Percentiles rank a stretch among this genome's conserved stretches.
These are phyloP conservation scores for Cephalotrichum gorgonifer DNA, from an alignment of 2,329 filamentous ascomycete species.

Conservation along the genomic window DNA sequence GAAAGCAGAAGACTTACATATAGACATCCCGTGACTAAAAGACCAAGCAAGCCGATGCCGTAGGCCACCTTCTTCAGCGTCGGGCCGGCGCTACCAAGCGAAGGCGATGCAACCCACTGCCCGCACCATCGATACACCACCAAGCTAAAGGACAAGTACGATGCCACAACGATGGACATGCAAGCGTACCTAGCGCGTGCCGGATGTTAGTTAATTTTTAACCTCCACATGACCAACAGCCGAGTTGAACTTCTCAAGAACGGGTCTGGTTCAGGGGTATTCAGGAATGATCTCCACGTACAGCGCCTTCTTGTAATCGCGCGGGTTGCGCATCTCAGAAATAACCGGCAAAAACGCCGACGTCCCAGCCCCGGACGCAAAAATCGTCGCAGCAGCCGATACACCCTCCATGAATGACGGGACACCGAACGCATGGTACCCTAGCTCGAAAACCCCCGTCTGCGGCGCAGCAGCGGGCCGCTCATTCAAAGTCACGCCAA, in stretches of 20 bases:
- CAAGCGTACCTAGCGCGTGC: conserved; percentile 5
- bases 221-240: conserved; percentile 8
- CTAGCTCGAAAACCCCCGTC: conserved; percentile 41
- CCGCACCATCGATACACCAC: conserved; percentile 21
- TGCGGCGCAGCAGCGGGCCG: conserved; percentile 46
- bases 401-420: conserved; percentile 46
- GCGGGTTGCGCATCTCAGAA: conserved; percentile 34
- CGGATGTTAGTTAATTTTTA: too few relatives aligned
- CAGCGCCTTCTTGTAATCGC: conserved; percentile 12
- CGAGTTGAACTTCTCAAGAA: too few relatives aligned
- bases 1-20: not conserved
- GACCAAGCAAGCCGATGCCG: conserved; percentile 13
- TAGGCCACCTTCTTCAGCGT: conserved; percentile 21
- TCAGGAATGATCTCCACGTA: too few relatives aligned
- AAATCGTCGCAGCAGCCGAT: conserved; percentile 40
- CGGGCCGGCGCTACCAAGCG: conserved; percentile 15
- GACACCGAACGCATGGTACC: conserved; percentile 36
- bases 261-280: too few relatives aligned
- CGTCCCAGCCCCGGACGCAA: conserved; percentile 41
- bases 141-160: conserved; percentile 18
- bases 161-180: conserved; percentile 13
- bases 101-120: conserved; percentile 17
- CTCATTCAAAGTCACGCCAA: conserved; percentile 20
- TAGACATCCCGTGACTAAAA: conserved; percentile 10
- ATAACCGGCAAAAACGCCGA: conserved; percentile 46